These are phyloP conservation scores for Chlorella ohadii DNA, from an alignment of 139 green algal genomes.

Conservation along the genomic window DNA sequence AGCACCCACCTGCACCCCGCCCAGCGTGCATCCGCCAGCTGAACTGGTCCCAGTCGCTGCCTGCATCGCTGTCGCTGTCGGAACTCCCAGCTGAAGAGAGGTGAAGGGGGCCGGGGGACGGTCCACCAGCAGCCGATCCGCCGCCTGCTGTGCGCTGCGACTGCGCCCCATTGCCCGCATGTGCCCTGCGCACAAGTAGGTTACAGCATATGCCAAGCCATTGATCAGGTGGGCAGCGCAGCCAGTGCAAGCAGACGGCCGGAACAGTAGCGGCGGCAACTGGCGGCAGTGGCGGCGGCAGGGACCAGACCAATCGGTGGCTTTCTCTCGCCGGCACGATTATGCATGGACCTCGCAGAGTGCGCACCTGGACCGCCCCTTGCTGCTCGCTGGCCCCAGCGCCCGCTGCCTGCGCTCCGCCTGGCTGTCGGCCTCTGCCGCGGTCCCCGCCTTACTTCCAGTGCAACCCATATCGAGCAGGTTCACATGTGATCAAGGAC, in stretches of 20 bases:
- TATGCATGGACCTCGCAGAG: not conserved
- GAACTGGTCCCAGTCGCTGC: slow-evolving; percentile 26
- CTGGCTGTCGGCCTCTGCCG: not conserved
- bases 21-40: slow-evolving; percentile 3
- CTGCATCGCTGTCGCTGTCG: slow-evolving; percentile 16
- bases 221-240: not conserved
- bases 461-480: not conserved
- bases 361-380: not conserved
- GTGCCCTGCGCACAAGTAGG: too few species aligned
- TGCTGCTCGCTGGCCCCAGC: not conserved
- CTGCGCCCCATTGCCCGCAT: too few species aligned
- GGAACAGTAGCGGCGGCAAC: not conserved
- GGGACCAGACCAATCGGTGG: too few species aligned
- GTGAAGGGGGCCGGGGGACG: not conserved
- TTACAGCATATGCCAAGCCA: not conserved
- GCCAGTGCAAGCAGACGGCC: not conserved
- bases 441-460: not conserved
- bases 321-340: too few species aligned
- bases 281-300: not conserved
- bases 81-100: not conserved
- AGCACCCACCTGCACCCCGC: not conserved
- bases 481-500: not conserved
- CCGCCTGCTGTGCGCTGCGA: not conserved
- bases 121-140: not conserved
- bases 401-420: not conserved